Evolutionary conservation across 371 early-diverging fungal genomes (phyloP).

Genomic region (Rhizopus delemar): DNA sequence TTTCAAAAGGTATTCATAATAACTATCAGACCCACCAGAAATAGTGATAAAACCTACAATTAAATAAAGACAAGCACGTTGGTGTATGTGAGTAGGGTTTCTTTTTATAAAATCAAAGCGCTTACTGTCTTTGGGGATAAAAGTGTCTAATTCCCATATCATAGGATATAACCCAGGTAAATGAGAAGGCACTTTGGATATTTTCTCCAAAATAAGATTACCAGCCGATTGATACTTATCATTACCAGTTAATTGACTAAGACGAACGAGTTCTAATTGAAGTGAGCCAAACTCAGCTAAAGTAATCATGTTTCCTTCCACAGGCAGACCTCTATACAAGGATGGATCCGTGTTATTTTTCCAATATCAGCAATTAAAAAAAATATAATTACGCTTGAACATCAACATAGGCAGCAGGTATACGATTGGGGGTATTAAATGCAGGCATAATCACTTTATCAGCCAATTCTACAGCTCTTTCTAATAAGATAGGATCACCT

Average conservation of each 20-base stretch:
- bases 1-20: conserved; percentile 84
- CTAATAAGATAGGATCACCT: conserved; percentile 61
- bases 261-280: conserved; percentile 83
- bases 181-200: conserved; percentile 51
- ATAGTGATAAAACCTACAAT: conserved; percentile 48
- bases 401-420: conserved; percentile 79
- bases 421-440: conserved; percentile 61
- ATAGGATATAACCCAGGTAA: conserved; percentile 80
- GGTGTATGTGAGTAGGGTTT: neutral
- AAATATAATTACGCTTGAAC: conserved; percentile 26
- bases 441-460: conserved; percentile 46
- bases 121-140: conserved; percentile 52
- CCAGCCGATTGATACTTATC: conserved; percentile 64
- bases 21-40: conserved; percentile 80
- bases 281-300: conserved; percentile 89
- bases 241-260: conserved; percentile 76
- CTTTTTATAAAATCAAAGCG: neutral
- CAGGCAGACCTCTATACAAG: conserved; percentile 19
- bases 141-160: conserved; percentile 31
- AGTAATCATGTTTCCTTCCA: conserved; percentile 43
- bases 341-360: neutral
- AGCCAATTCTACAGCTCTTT: conserved; percentile 37
- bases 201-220: conserved; percentile 61
- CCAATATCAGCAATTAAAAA: no score
- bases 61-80: conserved; percentile 4